Evolutionary conservation across 2,329 filamentous ascomycete species (phyloP), one percentile per base, ranked within the genome.

Genomic region (Chaetomium sp.): DNA sequence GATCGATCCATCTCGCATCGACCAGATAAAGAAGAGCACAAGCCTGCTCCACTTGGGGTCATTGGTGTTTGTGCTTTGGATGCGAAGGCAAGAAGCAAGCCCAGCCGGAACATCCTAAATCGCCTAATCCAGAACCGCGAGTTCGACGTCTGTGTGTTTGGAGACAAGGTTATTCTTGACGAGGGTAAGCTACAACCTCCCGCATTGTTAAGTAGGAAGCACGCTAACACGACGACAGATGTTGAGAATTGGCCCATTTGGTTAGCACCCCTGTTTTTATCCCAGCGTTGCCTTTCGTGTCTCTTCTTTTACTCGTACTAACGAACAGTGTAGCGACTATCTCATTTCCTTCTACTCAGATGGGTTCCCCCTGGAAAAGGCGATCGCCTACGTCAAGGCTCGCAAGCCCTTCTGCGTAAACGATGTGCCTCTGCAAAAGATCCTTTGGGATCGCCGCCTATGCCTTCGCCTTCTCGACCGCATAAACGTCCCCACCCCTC

Each of bases 291-390:
- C 5, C 47, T 53, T 11, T 36, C 55, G 11, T 36, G n/a, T 14
- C 47, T 53, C 12, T 36, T 55, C 11, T 36, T 8, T 14, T 35
- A 1, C 33, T n/a, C 14, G 42, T 53, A 14, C 52, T 48, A 37
- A 47, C 49, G 51, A 27, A 51, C 49, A n/a, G 33, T 10, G 27
- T 59, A 82, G 79, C 71, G 94, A 99, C 73, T 99, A 95, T 66
- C 75, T 99, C 54, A 96, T 99, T 66, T 96, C 91, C 3, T 99
- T 99, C 74, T 99, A 97, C 72, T 97, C 92, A 0, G 92, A 96
- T 70, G 94, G 94, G 0, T 99, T 99, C 64, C 94, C 94, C 0
- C 75, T 99, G 47, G 91, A 97, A 62, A 99, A 99, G 70, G 94
- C 95, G 5, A 95, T 99, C 65, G 89, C 91, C 37, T 99, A 99